Conservation (phyloP, 2,329 filamentous ascomycete genomes). For the Dothistroma pini region DNA sequence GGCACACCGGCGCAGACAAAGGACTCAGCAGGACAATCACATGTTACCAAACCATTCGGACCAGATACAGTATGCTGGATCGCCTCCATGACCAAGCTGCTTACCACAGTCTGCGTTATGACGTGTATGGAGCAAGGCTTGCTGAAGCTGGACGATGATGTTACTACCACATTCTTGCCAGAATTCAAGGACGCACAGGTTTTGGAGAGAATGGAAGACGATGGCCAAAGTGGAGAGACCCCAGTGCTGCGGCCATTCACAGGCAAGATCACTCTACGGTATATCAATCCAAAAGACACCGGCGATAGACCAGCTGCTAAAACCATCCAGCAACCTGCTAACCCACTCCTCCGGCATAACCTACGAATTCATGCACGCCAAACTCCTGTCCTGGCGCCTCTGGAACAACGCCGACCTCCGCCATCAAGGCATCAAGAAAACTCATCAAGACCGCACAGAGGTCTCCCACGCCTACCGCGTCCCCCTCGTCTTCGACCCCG, state of each 20-base stretch:
- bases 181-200: constrained; percentile 48
- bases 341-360: constrained; percentile 49
- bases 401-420: constrained; percentile 3
- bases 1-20: not conserved
- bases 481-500: constrained; percentile 52
- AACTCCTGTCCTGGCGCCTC: not conserved
- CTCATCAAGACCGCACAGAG: constrained; percentile 6
- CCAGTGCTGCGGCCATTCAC: constrained; percentile 31
- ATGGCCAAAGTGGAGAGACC: constrained; percentile 31
- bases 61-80: constrained; percentile 17
- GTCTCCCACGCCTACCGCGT: constrained; percentile 33
- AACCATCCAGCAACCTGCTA: constrained; percentile 37
- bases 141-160: constrained; percentile 45
- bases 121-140: constrained; percentile 53
- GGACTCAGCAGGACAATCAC: not conserved
- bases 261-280: constrained; percentile 44
- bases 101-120: constrained; percentile 51
- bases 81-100: constrained; percentile 41
- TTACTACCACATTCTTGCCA: constrained; percentile 42
- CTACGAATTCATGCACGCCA: constrained; percentile 42
- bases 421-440: not conserved
- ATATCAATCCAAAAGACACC: not conserved
- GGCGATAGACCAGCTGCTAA: not conserved
- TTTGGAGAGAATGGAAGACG: constrained; percentile 43
- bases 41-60: not conserved